Conservation (phyloP, 495 filamentous ascomycete genomes). For the Xylaria scruposa region DNA sequence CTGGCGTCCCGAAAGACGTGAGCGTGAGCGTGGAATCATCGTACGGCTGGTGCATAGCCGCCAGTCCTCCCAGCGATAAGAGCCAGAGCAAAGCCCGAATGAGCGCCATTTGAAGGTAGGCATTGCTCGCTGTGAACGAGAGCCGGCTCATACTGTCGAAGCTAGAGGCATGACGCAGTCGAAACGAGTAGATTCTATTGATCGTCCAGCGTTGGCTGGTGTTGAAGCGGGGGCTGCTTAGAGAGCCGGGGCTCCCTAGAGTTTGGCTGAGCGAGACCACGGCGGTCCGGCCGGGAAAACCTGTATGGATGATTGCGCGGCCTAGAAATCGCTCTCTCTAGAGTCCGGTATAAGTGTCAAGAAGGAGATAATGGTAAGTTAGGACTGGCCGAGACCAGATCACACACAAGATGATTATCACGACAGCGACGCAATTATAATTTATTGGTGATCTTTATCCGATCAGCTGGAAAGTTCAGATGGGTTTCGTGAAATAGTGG, state of each 20-base stretch:
- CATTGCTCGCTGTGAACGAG: constrained; percentile 9
- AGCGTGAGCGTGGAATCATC: constrained; percentile 41
- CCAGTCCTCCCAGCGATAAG: not conserved
- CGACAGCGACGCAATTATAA: not conserved
- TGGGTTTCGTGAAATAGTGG: not conserved
- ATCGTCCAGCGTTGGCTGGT: not conserved
- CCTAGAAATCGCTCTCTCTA: not conserved
- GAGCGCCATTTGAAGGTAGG: constrained; percentile 11
- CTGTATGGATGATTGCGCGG: not conserved
- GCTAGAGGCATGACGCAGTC: constrained; percentile 20
- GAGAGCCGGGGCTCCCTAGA: not conserved
- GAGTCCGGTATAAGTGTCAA: not conserved
- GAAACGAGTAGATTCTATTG: not conserved
- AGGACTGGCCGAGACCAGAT: not conserved
- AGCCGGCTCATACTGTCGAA: not conserved
- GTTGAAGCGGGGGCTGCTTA: not conserved
- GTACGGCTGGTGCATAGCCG: constrained; percentile 29
- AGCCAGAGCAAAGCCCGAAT: constrained; percentile 20
- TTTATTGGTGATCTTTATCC: not conserved
- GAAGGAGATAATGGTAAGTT: no score
- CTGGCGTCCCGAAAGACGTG: constrained; percentile 39
- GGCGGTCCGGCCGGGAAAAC: not conserved
- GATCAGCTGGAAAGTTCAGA: not conserved
- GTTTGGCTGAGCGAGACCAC: constrained; percentile 9
- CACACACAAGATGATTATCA: not conserved